Conservation (phyloP, 169 alveolate genomes). For the Theileria luwenshuni region DNA sequence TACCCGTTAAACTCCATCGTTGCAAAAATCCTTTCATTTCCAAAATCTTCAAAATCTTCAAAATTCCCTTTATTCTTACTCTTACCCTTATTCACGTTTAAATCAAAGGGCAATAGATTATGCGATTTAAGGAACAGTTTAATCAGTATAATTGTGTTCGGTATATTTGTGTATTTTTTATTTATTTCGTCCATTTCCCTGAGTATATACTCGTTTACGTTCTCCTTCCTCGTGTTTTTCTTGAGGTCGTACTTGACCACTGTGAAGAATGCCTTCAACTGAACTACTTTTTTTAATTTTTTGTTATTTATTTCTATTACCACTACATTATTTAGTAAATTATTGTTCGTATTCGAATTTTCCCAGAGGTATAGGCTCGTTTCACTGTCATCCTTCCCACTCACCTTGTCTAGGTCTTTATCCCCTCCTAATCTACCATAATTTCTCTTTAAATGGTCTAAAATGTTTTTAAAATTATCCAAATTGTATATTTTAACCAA, state of each 20-base stretch:
- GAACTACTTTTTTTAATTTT: not conserved
- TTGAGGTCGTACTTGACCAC: not conserved
- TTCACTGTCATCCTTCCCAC: not conserved
- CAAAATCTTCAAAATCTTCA: not conserved
- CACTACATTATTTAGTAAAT: not conserved
- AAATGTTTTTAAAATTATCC: not conserved
- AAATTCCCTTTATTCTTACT: not conserved
- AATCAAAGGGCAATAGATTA: not conserved
- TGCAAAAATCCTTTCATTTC: not conserved
- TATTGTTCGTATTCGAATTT: not conserved
- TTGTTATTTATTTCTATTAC: not conserved
- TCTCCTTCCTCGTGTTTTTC: not conserved
- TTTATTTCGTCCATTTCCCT: not conserved
- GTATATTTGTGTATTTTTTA: conserved; percentile 6
- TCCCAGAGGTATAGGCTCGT: not conserved
- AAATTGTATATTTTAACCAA: not conserved
- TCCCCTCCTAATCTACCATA: too few relatives aligned
- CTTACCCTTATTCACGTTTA: too few relatives aligned
- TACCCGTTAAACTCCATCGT: conserved; percentile 5
- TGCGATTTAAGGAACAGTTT: not conserved
- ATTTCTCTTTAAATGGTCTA: conserved; percentile 6
- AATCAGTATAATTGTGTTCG: not conserved
- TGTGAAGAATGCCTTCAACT: conserved; percentile 1
- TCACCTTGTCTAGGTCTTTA: not conserved
- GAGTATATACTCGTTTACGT: conserved; percentile 1